These are phyloP conservation scores for Thalassia testudinum DNA, from an alignment of 116 monocot genomes.

Conservation along the genomic window DNA sequence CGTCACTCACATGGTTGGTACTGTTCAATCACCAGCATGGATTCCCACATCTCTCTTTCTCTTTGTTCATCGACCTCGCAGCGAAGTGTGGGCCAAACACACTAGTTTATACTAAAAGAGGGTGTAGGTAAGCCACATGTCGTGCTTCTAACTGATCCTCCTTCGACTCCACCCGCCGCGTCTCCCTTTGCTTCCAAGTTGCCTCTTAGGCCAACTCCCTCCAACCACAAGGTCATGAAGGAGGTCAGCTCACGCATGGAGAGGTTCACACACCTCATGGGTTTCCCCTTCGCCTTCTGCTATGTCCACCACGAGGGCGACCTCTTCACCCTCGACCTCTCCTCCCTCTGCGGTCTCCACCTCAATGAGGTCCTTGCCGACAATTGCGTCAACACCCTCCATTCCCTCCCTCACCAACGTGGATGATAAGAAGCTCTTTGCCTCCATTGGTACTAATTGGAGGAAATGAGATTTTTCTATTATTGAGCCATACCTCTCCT, in stretches of 20 bases:
- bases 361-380: conserved; percentile 41
- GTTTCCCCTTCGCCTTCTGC: conserved; percentile 76
- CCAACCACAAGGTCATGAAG: conserved; percentile 59
- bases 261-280: conserved; percentile 93
- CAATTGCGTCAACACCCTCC: conserved; percentile 76
- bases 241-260: conserved; percentile 88
- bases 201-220: conserved; percentile 74
- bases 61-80: too few species aligned
- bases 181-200: conserved; percentile 72
- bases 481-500: too few species aligned
- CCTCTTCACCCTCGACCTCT: conserved; percentile 53
- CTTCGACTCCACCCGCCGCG: conserved; percentile 72
- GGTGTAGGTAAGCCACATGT: too few species aligned
- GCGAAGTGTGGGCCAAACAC: too few species aligned
- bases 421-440: too few species aligned
- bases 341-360: conserved; percentile 10
- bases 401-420: conserved; percentile 26
- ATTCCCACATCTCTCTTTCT: too few species aligned
- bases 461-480: too few species aligned
- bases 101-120: too few species aligned
- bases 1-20: too few species aligned
- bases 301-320: conserved; percentile 56
- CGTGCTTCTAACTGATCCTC: too few species aligned
- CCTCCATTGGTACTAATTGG: too few species aligned
- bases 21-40: too few species aligned